These are phyloP conservation scores for Agaricus bisporus DNA, from an alignment of 768 basidiomycete species.

Conservation along the genomic window DNA sequence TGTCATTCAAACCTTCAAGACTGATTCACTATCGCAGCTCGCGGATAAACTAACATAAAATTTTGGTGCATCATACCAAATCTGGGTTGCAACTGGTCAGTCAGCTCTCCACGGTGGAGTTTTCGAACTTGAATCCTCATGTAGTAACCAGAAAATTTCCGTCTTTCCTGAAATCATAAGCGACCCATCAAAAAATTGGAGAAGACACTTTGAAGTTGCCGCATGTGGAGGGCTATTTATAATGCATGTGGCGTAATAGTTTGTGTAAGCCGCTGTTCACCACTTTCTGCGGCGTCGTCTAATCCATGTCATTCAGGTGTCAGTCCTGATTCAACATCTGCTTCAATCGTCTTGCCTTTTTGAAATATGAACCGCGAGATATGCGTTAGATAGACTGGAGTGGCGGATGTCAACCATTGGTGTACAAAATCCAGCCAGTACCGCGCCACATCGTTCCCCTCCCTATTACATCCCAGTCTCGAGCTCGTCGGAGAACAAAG, in stretches of 20 bases:
- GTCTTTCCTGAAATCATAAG: too few species aligned
- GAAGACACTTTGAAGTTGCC: too few species aligned
- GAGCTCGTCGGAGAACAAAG: neutral
- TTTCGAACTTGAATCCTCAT: too few species aligned
- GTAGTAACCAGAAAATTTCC: too few species aligned
- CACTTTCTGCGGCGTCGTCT: neutral
- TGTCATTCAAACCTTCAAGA: too few species aligned
- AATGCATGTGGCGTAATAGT: neutral
- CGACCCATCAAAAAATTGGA: too few species aligned
- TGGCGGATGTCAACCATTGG: neutral
- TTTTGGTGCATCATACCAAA: too few species aligned
- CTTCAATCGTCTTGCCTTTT: neutral
- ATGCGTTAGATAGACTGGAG: neutral
- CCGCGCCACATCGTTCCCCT: neutral
- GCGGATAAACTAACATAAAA: too few species aligned
- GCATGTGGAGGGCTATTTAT: too few species aligned
- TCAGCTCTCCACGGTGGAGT: too few species aligned
- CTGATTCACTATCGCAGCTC: too few species aligned
- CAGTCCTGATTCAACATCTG: neutral
- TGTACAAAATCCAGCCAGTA: neutral
- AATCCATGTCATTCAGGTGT: neutral
- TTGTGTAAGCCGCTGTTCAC: neutral
- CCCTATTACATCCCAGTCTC: neutral
- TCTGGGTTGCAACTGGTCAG: too few species aligned
- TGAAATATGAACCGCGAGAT: neutral